Evolutionary conservation across 1,139 yeast genomes (phyloP).

Genomic region (Barnettozyma hawaiiensis): DNA sequence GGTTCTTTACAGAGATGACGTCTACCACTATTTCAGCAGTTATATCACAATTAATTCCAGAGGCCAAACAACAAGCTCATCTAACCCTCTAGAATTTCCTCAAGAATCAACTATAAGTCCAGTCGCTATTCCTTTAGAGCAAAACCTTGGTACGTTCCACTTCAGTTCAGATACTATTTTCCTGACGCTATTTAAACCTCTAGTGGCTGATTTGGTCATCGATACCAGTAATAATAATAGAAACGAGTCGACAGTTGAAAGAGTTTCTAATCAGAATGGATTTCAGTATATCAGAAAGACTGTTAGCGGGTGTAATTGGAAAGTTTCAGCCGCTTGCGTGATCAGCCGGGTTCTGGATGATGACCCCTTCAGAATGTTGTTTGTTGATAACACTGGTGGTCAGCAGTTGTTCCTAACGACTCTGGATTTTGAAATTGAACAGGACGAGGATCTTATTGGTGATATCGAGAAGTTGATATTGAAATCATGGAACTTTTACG

Average conservation of each 20-base stretch:
- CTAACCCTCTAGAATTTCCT: background rate
- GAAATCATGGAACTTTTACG: slow-evolving; percentile 13
- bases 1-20: slow-evolving; percentile 19
- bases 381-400: slow-evolving; percentile 13
- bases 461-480: slow-evolving; percentile 10
- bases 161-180: slow-evolving; percentile 16
- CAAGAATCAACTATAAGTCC: slow-evolving; percentile 4
- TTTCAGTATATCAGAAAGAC: background rate
- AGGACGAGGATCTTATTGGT: slow-evolving; percentile 6
- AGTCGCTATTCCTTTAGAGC: slow-evolving; percentile 4
- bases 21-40: slow-evolving; percentile 15
- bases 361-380: slow-evolving; percentile 6
- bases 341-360: background rate
- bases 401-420: slow-evolving; percentile 10
- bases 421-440: slow-evolving; percentile 7
- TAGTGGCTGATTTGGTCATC: slow-evolving; percentile 3
- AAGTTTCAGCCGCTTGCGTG: slow-evolving; percentile 11
- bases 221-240: background rate
- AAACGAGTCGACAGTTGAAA: slow-evolving; percentile 5
- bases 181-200: slow-evolving; percentile 9
- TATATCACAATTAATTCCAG: slow-evolving; percentile 2
- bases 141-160: slow-evolving; percentile 12
- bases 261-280: background rate
- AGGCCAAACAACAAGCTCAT: background rate
- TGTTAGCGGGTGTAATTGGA: slow-evolving; percentile 7